Evolutionary conservation across 768 basidiomycete genomes (phyloP), one percentile per base, ranked within the genome.

Genomic region (Mycena vitilis): DNA sequence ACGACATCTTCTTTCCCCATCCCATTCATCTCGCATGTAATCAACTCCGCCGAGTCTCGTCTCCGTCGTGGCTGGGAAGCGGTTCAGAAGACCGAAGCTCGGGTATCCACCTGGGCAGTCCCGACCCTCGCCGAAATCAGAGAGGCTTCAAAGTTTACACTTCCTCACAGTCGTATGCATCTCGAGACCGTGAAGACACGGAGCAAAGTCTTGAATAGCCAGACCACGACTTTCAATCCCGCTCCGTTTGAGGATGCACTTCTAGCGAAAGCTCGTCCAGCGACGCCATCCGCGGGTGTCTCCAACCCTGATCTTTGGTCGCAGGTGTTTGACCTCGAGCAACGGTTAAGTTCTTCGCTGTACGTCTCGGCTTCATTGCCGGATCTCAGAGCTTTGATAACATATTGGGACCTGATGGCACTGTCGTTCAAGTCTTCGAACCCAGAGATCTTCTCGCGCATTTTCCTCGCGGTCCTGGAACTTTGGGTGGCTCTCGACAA

Each of bases 401-500:
- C 45, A 18, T 52, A 68, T 10, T 81, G 84, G 55, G 71, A 73
- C 7, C 62, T 68, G 0, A 62, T 73, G 0, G 79, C 84, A 0
- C 36, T 57, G 34, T 37, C n/a, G 0, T 60, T 71, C 9, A 84
- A 83, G 54, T 22, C 25, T 15, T 66, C 71, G 25, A 83, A 78
- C 51, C 80, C 84, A 10, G 83, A 85, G 64, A 71, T 77, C 37
- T 45, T 76, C 5, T 86, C 85, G 0, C 60, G 82, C 3, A 83
- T 88, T 80, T 68, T 88, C 48, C 72, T 88, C 53, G 83, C 83
- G 6, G 66, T 82, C 38, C 72, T 87, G 25, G 82, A 86, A 42
- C 77, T 88, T 20, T 88, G 87, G 87, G 76, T 84, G 1, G 84
- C 81, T 0, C 75, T 87, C 8, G 86, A 88, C 69, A 78, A 69